Conservation (phyloP, 2,329 filamentous ascomycete species). For the Penicillium olsonii region DNA sequence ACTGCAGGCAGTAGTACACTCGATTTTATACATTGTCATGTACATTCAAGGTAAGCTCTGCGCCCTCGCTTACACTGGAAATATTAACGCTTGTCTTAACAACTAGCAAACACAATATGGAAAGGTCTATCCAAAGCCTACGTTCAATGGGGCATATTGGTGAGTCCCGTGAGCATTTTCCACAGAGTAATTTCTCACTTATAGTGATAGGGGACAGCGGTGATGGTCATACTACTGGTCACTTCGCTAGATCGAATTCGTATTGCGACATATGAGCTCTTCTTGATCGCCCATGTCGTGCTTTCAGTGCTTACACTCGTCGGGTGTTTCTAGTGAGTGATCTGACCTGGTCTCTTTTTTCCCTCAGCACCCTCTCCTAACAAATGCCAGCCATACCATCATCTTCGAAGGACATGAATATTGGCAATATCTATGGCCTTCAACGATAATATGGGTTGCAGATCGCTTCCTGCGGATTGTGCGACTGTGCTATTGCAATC, state of each 20-base stretch:
- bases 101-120: constrained; percentile 27
- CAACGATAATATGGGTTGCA: constrained; percentile 50
- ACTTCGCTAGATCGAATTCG: constrained; percentile 52
- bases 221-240: constrained; percentile 45
- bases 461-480: constrained; percentile 50
- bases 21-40: constrained; percentile 57
- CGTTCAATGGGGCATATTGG: constrained; percentile 34
- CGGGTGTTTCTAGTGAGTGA: constrained; percentile 51
- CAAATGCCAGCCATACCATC: constrained; percentile 45
- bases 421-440: constrained; percentile 54
- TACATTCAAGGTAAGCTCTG: constrained; percentile 27
- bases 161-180: constrained; percentile 12
- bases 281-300: constrained; percentile 43
- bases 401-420: constrained; percentile 52
- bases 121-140: constrained; percentile 31
- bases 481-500: constrained; percentile 48
- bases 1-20: constrained; percentile 64
- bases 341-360: neutral
- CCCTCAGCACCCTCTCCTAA: constrained; percentile 1
- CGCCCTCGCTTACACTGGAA: too few species aligned
- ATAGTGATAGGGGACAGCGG: constrained; percentile 28
- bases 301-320: constrained; percentile 45
- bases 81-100: neutral
- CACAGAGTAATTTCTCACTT: neutral
- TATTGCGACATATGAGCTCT: constrained; percentile 45